Evolutionary conservation across 345 rosid genomes (phyloP), one percentile per base, ranked within the genome.

Genomic region (Aethionema arabicum): DNA sequence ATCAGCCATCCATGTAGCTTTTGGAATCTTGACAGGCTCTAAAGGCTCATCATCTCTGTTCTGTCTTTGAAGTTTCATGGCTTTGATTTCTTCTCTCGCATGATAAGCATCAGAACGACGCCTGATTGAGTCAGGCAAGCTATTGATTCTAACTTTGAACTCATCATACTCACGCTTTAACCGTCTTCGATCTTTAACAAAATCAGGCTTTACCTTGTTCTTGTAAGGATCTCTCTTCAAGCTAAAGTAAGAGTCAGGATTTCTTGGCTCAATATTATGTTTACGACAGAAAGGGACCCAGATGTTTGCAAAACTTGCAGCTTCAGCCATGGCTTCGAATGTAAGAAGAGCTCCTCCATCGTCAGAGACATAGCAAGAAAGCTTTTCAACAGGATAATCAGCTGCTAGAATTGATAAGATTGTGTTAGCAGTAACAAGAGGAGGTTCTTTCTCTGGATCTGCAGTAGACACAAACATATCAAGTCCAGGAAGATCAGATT

Each of bases 1-100:
- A 79, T 92, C 98, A 48, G 98, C 98, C 98, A 92, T 92, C 98
- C 98, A 92, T 4, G 98, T 92, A 10, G 98, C 98, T 74, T 89
- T 92, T 12, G 97, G 95, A 73, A 92, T 84, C 85, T 92, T 89
- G 66, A 85, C 82, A 38, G 65, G 69, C 75, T 92, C 97, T n/a
- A 75, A 72, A 45, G 85, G 79, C 21, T 73, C 76, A 56, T 87
- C 98, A 61, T 83, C 84, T 62, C 74, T 75, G 65, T 79, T 85
- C 81, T 87, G 84, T 66, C 95, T 85, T 77, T 83, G 91, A 67
- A 76, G 73, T 79, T 90, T 92, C 98, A 92, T 82, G 27, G 93
- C 95, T 85, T 92, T 90, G 74, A 92, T 85, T 77, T 92, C 98
- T 66, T 92, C 98, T 60, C 97, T 77, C 0, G 98, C 98, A 21